Evolutionary conservation across 2,329 filamentous ascomycete species (phyloP).

Genomic region (Aspergillus carbonarius): DNA sequence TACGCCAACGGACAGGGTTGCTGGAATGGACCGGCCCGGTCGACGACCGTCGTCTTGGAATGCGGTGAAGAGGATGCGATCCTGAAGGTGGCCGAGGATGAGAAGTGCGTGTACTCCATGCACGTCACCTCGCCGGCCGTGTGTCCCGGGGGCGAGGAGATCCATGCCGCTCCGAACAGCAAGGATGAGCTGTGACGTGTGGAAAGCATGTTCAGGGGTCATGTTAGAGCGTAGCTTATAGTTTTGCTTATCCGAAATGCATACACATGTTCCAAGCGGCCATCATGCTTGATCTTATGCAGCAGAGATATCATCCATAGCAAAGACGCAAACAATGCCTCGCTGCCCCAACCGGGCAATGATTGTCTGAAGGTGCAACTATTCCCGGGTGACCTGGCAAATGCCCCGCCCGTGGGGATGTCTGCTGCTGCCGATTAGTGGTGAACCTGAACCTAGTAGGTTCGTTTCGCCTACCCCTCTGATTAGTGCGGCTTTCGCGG

Average conservation of each 20-base stretch:
- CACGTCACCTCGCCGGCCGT: constrained; percentile 89
- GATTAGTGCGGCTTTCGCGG: constrained; percentile 4
- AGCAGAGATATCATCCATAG: neutral
- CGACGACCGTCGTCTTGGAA: constrained; percentile 80
- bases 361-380: neutral
- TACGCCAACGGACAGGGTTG: constrained; percentile 90
- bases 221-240: constrained; percentile 5
- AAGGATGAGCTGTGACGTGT: constrained; percentile 67
- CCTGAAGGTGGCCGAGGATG: constrained; percentile 86
- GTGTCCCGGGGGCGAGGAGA: constrained; percentile 61
- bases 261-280: neutral
- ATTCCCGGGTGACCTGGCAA: neutral
- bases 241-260: neutral
- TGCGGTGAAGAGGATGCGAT: constrained; percentile 91
- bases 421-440: neutral
- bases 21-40: constrained; percentile 91
- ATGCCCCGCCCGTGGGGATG: neutral
- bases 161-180: constrained; percentile 42
- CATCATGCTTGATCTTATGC: no score
- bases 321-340: no score
- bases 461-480: neutral
- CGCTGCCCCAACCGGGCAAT: neutral
- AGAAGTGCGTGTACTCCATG: constrained; percentile 98
- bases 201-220: neutral
- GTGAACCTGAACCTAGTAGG: neutral